A percentile compares a stretch with the other conserved stretches of the same genome.
Evolutionary conservation across 1,284 basidiomycete species (phyloP).

Genomic region (Microbotryum silenes-acaulis): DNA sequence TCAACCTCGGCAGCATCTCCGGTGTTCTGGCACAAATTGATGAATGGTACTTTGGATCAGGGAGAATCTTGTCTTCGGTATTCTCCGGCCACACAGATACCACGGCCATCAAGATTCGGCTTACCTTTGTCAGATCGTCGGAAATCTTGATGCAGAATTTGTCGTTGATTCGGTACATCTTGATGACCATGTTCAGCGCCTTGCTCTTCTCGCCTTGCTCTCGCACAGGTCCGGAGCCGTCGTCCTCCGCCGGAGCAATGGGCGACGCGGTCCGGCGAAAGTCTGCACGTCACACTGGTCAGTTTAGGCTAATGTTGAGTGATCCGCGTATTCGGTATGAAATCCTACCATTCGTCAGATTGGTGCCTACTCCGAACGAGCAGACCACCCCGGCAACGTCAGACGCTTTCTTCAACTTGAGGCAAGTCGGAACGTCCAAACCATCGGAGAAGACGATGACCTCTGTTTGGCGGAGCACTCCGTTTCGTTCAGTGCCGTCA

Average conservation of each 20-base stretch:
- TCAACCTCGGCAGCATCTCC: constrained; percentile 29
- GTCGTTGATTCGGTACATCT: constrained; percentile 65
- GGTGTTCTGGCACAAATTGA: constrained; percentile 36
- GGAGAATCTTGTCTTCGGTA: background rate
- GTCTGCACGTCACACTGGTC: constrained; percentile 4
- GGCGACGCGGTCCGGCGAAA: constrained; percentile 18
- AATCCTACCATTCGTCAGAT: constrained; percentile 61
- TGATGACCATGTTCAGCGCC: constrained; percentile 83
- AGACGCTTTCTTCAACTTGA: constrained; percentile 62
- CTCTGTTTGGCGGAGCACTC: constrained; percentile 38
- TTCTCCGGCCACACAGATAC: background rate
- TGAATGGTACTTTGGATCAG: background rate
- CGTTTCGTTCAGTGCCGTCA: no score
- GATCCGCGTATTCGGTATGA: background rate
- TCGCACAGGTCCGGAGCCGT: background rate
- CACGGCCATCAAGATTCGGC: background rate
- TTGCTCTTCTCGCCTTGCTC: constrained; percentile 47
- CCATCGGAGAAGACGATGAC: constrained; percentile 74
- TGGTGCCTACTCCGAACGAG: constrained; percentile 85
- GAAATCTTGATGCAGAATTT: constrained; percentile 81
- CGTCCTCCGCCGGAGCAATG: constrained; percentile 5
- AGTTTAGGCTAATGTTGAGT: background rate
- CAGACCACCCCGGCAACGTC: constrained; percentile 66
- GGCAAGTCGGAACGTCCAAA: constrained; percentile 61
- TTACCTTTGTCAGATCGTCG: constrained; percentile 80